These are phyloP conservation scores for Rhizophagus clarus DNA, from an alignment of 192 early-diverging fungal species.

Conservation along the genomic window DNA sequence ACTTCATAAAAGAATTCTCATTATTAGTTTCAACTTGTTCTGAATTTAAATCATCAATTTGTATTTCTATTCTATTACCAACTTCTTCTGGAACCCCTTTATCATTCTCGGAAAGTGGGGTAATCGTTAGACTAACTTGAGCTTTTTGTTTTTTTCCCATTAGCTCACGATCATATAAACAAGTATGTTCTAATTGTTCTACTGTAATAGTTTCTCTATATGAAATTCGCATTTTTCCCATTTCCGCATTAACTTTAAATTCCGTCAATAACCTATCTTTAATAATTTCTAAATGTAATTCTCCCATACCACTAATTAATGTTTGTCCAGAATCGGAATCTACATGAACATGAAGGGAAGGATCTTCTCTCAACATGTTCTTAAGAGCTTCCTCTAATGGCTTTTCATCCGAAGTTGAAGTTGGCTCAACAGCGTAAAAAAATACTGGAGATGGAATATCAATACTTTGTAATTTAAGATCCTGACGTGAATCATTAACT, in stretches of 20 bases:
- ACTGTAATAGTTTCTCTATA: conserved; percentile 76
- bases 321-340: conserved; percentile 83
- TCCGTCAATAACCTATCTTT: conserved; percentile 81
- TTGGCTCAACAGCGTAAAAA: conserved; percentile 86
- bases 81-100: conserved; percentile 37
- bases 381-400: conserved; percentile 77
- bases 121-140: conserved; percentile 56
- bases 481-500: conserved; percentile 51
- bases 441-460: conserved; percentile 82
- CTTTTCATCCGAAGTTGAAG: conserved; percentile 87
- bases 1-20: conserved; percentile 26
- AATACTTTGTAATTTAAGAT: conserved; percentile 53
- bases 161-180: conserved; percentile 69
- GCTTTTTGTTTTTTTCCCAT: conserved; percentile 69
- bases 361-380: conserved; percentile 86
- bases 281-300: conserved; percentile 84
- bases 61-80: conserved; percentile 44
- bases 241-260: conserved; percentile 73
- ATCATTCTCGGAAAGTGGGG: conserved; percentile 49
- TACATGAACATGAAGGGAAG: conserved; percentile 81
- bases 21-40: conserved; percentile 33
- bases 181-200: conserved; percentile 34
- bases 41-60: background rate
- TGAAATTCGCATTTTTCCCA: conserved; percentile 85
- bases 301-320: conserved; percentile 88